Percentiles rank a stretch among this genome's conserved stretches.
Conservation (phyloP, 225 moss, liverwort and hornwort genomes). For the Pseudoscleropodium purum region DNA sequence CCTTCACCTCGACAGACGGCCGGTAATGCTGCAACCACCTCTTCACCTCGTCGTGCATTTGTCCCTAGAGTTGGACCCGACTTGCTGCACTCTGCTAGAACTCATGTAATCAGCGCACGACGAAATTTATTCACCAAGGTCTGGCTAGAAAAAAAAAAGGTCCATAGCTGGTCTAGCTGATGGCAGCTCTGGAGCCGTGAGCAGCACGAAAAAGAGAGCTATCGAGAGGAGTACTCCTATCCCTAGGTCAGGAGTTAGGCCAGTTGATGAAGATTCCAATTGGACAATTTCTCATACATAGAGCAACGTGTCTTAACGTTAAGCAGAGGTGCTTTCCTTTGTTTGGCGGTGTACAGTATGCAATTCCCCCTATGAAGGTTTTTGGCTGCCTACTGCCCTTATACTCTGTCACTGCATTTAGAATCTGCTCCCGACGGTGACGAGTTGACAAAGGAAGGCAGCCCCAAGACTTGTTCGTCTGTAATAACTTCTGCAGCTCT, state of each 20-base stretch:
- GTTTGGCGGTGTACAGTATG: slow-evolving; percentile 12
- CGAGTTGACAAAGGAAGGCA: background rate
- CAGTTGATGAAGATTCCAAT: background rate
- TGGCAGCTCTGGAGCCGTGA: background rate
- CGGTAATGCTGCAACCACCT: background rate
- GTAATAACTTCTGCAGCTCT: background rate
- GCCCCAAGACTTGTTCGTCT: background rate
- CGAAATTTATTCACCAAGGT: background rate
- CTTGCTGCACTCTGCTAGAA: background rate
- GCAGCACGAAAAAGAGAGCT: background rate
- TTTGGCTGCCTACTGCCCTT: background rate
- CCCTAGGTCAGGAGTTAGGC: background rate
- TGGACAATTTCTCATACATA: background rate
- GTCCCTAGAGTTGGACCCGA: background rate
- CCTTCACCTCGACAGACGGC: slow-evolving; percentile 34
- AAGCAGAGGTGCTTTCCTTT: background rate
- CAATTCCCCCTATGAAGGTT: background rate
- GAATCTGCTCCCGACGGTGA: background rate
- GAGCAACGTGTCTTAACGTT: background rate
- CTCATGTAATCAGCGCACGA: background rate
- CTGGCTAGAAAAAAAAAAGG: background rate
- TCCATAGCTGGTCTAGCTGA: background rate
- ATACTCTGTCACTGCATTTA: background rate
- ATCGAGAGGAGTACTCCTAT: background rate
- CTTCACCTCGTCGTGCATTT: background rate